Conservation (phyloP, 768 basidiomycete species). For the Paxillus involutus region DNA sequence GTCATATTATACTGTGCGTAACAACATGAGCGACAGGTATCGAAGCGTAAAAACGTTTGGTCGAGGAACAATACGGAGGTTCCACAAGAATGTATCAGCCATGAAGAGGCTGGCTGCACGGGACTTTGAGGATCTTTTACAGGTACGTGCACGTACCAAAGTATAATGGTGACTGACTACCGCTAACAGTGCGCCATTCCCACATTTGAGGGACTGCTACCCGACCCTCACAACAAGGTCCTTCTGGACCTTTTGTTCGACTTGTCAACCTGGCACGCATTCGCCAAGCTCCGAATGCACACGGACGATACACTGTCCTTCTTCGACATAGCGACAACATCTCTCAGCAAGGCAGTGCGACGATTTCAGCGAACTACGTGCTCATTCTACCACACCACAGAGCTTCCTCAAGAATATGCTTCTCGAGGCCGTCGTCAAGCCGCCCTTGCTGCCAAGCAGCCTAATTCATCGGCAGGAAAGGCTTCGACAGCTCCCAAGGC, state of each 20-base stretch:
- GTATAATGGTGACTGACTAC: not conserved
- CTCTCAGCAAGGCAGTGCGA: conserved; percentile 21
- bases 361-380: conserved; percentile 23
- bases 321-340: conserved; percentile 25
- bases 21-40: conserved; percentile 20
- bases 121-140: conserved; percentile 39
- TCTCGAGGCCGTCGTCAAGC: conserved; percentile 15
- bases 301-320: conserved; percentile 11
- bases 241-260: conserved; percentile 27
- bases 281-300: too few relatives aligned
- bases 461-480: too few relatives aligned
- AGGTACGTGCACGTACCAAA: conserved; percentile 9
- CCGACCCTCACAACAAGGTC: conserved; percentile 17
- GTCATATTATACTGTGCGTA: not conserved
- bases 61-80: conserved; percentile 27
- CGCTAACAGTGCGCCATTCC: conserved; percentile 28
- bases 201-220: too few relatives aligned
- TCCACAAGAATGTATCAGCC: conserved; percentile 30
- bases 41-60: conserved; percentile 33
- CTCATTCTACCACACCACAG: conserved; percentile 25
- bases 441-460: not conserved
- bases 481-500: not conserved
- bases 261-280: conserved; percentile 34
- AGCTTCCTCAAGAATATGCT: conserved; percentile 29
- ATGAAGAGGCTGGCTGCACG: conserved; percentile 36